Evolutionary conservation across 2,329 filamentous ascomycete species (phyloP).

Genomic region (Colletotrichum theobromicola): DNA sequence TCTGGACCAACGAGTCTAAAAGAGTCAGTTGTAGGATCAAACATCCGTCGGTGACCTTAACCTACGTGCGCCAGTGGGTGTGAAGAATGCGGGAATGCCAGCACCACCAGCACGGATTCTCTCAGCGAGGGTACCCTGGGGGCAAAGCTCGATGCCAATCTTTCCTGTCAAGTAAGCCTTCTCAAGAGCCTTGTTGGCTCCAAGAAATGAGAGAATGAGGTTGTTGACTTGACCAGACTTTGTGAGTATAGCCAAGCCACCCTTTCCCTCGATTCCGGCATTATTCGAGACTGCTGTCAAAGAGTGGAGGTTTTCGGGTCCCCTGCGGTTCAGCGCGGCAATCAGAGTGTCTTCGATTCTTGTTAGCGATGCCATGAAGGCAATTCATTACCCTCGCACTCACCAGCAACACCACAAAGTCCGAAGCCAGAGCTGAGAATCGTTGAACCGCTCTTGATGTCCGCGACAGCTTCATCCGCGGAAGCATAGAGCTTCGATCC

Average conservation of each 20-base stretch:
- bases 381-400: constrained; percentile 21
- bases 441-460: constrained; percentile 72
- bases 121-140: constrained; percentile 77
- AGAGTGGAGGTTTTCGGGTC: constrained; percentile 64
- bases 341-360: constrained; percentile 68
- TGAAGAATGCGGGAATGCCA: constrained; percentile 83
- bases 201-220: constrained; percentile 77
- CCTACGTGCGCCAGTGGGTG: constrained; percentile 71
- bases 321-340: constrained; percentile 66
- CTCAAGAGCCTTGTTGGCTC: constrained; percentile 79
- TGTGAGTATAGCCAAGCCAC: constrained; percentile 72
- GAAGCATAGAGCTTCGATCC: constrained; percentile 55
- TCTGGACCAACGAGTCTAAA: constrained; percentile 67
- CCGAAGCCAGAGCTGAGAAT: constrained; percentile 82
- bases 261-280: constrained; percentile 71
- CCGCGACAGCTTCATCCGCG: constrained; percentile 72
- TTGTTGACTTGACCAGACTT: constrained; percentile 73
- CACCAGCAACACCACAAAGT: constrained; percentile 77
- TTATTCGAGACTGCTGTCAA: constrained; percentile 84
- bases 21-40: background rate
- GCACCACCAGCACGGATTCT: constrained; percentile 75
- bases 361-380: background rate
- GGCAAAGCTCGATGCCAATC: constrained; percentile 77
- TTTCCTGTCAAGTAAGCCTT: constrained; percentile 77
- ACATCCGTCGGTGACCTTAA: constrained; percentile 25